Conservation (phyloP, 2,329 filamentous ascomycete species). For the Trichoderma afroharzianum region DNA sequence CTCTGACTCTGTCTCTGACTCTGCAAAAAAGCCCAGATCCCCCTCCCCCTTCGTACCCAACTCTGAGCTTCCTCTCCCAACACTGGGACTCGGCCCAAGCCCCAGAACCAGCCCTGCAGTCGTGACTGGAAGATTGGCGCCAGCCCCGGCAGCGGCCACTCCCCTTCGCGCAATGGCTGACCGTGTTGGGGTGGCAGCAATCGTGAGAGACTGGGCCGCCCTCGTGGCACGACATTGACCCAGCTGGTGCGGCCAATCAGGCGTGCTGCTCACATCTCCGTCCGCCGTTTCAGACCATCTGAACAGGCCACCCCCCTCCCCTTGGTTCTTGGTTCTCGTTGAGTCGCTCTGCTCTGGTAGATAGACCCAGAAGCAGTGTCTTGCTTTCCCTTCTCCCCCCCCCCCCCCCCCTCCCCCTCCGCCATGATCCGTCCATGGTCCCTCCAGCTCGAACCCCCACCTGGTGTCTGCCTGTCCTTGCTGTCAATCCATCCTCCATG, state of each 20-base stretch:
- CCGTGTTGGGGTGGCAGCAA: constrained; percentile 7
- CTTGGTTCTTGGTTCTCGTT: too few species aligned
- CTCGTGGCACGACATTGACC: constrained; percentile 17
- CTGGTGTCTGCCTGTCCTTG: constrained; percentile 4
- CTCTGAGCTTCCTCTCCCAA: constrained; percentile 2
- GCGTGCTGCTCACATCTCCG: constrained; percentile 14
- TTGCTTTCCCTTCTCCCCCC: not conserved
- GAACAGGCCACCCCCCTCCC: not conserved
- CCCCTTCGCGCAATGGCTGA: not conserved
- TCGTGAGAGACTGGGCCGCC: constrained; percentile 20
- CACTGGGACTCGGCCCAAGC: not conserved
- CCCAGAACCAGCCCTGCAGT: constrained; percentile 1
- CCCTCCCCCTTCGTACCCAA: constrained; percentile 5
- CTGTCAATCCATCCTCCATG: constrained; percentile 10
- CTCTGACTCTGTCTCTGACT: not conserved
- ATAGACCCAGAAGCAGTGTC: not conserved
- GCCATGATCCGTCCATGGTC: not conserved
- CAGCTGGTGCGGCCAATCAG: constrained; percentile 14
- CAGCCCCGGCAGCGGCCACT: constrained; percentile 4
- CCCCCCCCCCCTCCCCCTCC: not conserved
- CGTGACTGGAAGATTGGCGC: constrained; percentile 11
- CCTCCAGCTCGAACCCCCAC: not conserved
- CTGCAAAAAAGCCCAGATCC: not conserved
- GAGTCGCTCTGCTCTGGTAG: not conserved
- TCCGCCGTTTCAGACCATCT: constrained; percentile 14